Evolutionary conservation across 768 basidiomycete species (phyloP).

Genomic region (Pleurotus eryngii): DNA sequence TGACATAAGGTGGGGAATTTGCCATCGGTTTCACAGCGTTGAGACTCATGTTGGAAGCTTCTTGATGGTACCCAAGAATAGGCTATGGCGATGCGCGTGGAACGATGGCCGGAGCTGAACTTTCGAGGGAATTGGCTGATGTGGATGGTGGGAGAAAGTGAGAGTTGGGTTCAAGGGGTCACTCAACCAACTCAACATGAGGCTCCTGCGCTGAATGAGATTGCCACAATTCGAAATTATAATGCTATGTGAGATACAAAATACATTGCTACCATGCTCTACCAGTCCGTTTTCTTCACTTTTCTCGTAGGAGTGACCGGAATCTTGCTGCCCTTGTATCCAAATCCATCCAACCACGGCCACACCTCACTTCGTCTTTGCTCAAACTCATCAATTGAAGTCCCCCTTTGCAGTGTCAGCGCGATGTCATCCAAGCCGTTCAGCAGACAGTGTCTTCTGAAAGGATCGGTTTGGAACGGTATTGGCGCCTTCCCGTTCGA

Average conservation of each 20-base stretch:
- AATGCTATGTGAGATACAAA: not conserved
- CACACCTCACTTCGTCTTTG: conserved; percentile 68
- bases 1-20: not conserved
- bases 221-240: not conserved
- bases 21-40: not conserved
- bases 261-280: conserved; percentile 5
- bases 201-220: too few species aligned
- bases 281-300: conserved; percentile 73
- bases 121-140: not conserved
- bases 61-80: conserved; percentile 6
- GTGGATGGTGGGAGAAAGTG: too few species aligned
- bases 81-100: not conserved
- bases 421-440: conserved; percentile 98
- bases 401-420: conserved; percentile 80
- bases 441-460: conserved; percentile 90
- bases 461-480: conserved; percentile 79
- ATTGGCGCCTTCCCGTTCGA: conserved; percentile 60
- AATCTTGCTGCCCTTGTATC: conserved; percentile 79
- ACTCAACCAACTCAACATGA: too few species aligned
- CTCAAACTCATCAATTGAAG: conserved; percentile 79
- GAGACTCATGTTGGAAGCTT: conserved; percentile 1
- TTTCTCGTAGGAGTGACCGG: conserved; percentile 42
- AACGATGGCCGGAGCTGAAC: not conserved
- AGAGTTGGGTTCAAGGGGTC: too few species aligned
- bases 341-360: conserved; percentile 98